These are phyloP conservation scores for Orbilia quercus DNA, from an alignment of 2,329 filamentous ascomycete genomes.

Conservation along the genomic window DNA sequence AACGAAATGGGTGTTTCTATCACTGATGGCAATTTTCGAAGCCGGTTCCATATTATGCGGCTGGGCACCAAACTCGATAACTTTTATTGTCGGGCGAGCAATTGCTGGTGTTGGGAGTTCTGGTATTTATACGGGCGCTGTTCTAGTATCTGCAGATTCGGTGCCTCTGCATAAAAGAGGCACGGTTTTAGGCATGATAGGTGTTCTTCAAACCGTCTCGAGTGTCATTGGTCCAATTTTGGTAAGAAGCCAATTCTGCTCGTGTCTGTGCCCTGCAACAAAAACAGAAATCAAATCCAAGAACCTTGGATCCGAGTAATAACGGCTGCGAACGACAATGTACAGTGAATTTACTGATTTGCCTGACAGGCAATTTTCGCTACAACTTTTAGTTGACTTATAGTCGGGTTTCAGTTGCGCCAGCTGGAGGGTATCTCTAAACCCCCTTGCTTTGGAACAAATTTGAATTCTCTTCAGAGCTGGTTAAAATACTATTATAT, in stretches of 20 bases:
- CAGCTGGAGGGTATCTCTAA: too few species aligned
- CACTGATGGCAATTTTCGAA: constrained; percentile 44
- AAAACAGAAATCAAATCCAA: too few species aligned
- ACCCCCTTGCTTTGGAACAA: too few species aligned
- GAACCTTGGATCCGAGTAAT: too few species aligned
- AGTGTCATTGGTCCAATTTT: constrained; percentile 56
- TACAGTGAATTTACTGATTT: too few species aligned
- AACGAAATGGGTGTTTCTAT: constrained; percentile 60
- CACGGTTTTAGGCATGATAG: neutral
- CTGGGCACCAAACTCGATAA: constrained; percentile 66
- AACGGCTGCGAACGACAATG: too few species aligned
- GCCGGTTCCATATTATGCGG: constrained; percentile 69
- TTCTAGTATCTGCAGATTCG: constrained; percentile 64
- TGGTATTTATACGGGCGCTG: constrained; percentile 66
- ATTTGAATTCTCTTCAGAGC: too few species aligned
- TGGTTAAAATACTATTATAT: too few species aligned
- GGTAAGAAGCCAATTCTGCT: constrained; percentile 59
- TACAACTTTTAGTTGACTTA: too few species aligned
- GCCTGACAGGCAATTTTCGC: too few species aligned
- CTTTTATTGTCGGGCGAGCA: constrained; percentile 68
- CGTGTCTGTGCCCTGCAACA: constrained; percentile 66
- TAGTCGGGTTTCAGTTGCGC: too few species aligned
- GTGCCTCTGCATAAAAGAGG: too few species aligned
- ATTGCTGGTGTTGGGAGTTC: constrained; percentile 66
- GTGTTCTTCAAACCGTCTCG: constrained; percentile 7